These are phyloP conservation scores for Filobasidium uniguttulatum DNA, from an alignment of 1,284 basidiomycete genomes.

Conservation along the genomic window DNA sequence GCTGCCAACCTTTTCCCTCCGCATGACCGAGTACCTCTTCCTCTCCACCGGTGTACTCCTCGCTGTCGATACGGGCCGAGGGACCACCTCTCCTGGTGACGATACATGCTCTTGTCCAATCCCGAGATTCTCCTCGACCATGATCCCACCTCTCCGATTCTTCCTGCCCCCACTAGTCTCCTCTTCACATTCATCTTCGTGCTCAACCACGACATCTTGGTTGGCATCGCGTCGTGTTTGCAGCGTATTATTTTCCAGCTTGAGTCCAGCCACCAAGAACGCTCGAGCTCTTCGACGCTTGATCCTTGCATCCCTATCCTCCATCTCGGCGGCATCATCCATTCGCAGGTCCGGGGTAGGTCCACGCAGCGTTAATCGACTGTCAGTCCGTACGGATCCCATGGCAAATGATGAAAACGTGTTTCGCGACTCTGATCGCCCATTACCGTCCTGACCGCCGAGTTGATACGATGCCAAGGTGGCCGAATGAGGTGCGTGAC, in stretches of 20 bases:
- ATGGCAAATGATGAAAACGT: background rate
- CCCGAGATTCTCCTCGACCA: constrained; percentile 3
- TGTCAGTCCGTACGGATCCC: constrained; percentile 9
- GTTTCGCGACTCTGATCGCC: constrained; percentile 1
- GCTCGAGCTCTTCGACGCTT: constrained; percentile 12
- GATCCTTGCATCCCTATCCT: constrained; percentile 4
- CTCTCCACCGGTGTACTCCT: constrained; percentile 3
- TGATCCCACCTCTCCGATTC: constrained; percentile 7
- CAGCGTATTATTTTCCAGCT: constrained; percentile 10
- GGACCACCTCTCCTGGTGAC: background rate
- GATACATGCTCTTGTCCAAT: background rate
- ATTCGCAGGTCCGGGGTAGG: background rate
- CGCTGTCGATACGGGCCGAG: background rate
- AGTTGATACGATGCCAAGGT: background rate
- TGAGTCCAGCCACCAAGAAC: constrained; percentile 15
- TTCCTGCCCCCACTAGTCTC: background rate
- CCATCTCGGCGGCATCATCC: background rate
- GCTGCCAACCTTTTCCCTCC: constrained; percentile 6
- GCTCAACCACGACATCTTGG: background rate
- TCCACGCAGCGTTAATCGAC: constrained; percentile 8
- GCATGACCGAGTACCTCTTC: constrained; percentile 13
- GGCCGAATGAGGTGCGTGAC: no score
- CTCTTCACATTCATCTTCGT: background rate
- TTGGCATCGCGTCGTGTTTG: no score
- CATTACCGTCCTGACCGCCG: background rate